Evolutionary conservation across 208 protist species (phyloP).

Genomic region (Acanthamoeba pearcei): DNA sequence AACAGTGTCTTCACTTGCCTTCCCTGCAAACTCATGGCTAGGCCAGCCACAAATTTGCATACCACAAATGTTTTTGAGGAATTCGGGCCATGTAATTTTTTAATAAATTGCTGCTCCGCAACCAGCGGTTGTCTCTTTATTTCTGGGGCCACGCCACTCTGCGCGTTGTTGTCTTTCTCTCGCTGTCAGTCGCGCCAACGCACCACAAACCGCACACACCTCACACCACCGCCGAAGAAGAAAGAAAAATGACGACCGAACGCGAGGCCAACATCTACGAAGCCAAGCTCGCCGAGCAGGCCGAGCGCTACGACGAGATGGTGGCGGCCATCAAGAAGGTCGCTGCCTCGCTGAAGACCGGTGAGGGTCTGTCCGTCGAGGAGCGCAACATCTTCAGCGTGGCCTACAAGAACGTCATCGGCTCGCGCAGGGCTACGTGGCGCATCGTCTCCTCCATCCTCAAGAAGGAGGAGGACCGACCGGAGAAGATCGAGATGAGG

Average conservation of each 20-base stretch:
- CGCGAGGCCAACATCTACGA: conserved; percentile 72
- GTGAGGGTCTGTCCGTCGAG: conserved; percentile 95
- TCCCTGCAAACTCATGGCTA: too few species aligned
- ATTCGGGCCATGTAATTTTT: too few species aligned
- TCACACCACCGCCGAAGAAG: background rate
- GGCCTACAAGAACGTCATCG: conserved; percentile 99
- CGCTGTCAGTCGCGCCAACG: too few species aligned
- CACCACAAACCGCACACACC: background rate
- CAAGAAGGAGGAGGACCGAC: conserved; percentile 94
- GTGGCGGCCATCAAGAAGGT: conserved; percentile 97
- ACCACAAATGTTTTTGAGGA: too few species aligned
- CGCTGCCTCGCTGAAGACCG: conserved; percentile 85
- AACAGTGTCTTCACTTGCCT: too few species aligned
- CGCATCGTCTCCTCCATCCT: conserved; percentile 97
- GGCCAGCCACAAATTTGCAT: too few species aligned
- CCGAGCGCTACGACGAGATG: conserved; percentile 98
- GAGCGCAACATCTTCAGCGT: conserved; percentile 99
- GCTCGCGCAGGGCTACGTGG: conserved; percentile 97
- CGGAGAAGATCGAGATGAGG: conserved; percentile 46
- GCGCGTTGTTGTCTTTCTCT: background rate
- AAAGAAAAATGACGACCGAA: background rate
- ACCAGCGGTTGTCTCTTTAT: background rate
- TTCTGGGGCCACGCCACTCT: background rate
- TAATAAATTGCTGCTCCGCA: background rate
- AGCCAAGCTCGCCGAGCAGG: conserved; percentile 95